Evolutionary conservation across 2,329 filamentous ascomycete genomes (phyloP).

Genomic region (Esteya vermicola): DNA sequence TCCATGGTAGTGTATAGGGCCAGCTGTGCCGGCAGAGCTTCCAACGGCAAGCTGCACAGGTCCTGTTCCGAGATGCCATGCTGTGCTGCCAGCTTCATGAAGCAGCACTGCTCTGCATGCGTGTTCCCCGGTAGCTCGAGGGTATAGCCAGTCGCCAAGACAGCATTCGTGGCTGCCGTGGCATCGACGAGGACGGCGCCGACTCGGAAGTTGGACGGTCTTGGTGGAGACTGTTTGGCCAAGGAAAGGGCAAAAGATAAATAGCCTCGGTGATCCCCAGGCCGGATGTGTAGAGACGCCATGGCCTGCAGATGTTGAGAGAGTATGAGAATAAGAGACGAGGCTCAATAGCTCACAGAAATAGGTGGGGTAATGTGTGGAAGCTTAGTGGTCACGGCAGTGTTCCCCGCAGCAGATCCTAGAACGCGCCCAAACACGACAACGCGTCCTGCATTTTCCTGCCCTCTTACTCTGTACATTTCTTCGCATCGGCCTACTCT

Average conservation of each 20-base stretch:
- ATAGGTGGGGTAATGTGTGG: no score
- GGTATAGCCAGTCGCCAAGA: slow-evolving; percentile 77
- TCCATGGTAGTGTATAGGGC: slow-evolving; percentile 89
- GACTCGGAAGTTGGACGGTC: slow-evolving; percentile 84
- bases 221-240: slow-evolving; percentile 67
- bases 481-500: no score
- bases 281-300: background rate
- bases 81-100: slow-evolving; percentile 52
- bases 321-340: no score
- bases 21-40: slow-evolving; percentile 19
- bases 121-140: slow-evolving; percentile 86
- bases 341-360: no score
- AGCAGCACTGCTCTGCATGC: slow-evolving; percentile 87
- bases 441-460: background rate
- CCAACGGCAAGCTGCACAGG: slow-evolving; percentile 35
- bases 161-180: slow-evolving; percentile 24
- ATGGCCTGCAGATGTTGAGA: background rate
- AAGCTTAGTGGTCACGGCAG: no score
- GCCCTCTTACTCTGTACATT: background rate
- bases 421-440: background rate
- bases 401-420: background rate
- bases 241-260: slow-evolving; percentile 63
- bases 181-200: slow-evolving; percentile 70
- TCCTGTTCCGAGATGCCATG: slow-evolving; percentile 36
- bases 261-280: slow-evolving; percentile 27